Base-by-base conservation (phyloP, 495 filamentous ascomycete species). In the Aspergillus bertholletiae region DNA sequence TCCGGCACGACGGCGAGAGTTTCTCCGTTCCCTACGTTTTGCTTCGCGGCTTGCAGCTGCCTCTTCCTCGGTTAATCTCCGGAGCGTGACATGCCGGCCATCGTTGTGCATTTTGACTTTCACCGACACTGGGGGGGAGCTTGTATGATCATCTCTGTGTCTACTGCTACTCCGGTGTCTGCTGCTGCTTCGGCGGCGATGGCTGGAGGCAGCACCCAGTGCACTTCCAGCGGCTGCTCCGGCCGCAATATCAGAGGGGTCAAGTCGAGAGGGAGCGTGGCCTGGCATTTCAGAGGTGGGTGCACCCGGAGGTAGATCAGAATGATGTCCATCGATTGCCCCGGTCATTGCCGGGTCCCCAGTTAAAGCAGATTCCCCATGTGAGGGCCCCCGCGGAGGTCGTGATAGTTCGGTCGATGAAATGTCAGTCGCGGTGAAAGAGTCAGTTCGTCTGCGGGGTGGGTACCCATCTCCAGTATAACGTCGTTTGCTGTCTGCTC, bases 51-150 rank as follows among this genome's bases (percentile, higher is more conserved):
- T 79, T 12, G 80, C 81, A 11, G 83, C 85, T 3, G 87, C 86
- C 78, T 96, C 91, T 66, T 90, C 83, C 57, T 93, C 89, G 7
- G 86, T 89, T 12, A 96, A 71, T 24, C 88, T 79, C 21, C 90
- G 82, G 18, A 96, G 77, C 11, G 91, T 96, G 44, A 96, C 85
- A 59, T 90, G 87, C 28, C 85, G 81, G 50, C 88, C 85, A 60
- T 96, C 88, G 49, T 85, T 80, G 69, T 90, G 85, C 73, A 92
- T 84, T 66, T 87, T 86, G 23, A 96, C 78, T 70, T 90, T 90
- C 46, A 95, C 83, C 50, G 84, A 88, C 48, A 90, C 87, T 2
- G 89, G 86, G 17, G 84, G 81, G 12, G 81, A 81, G 15, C 74
- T 69, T 12, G 78, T 72, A 35, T 70, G 69, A 37, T 74, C 72